Conservation (phyloP, 805 yeast species). For the Pichia kluyveri region DNA sequence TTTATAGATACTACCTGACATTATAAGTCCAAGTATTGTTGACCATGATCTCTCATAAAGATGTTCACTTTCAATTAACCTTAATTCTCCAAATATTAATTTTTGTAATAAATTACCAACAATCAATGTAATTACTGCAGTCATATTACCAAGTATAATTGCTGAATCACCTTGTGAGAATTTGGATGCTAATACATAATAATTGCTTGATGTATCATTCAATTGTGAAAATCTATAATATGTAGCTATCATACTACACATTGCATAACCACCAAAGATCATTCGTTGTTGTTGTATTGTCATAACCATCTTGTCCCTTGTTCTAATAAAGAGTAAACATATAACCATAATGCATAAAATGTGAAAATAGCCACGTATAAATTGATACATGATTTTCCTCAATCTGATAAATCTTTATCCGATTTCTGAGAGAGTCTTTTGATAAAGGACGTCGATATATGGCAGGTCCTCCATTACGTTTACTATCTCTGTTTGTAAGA, state of each 20-base stretch:
- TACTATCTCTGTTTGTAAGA: constrained; percentile 60
- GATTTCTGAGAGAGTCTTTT: too few relatives aligned
- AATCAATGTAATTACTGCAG: constrained; percentile 26
- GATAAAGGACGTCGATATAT: constrained; percentile 23
- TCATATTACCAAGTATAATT: constrained; percentile 35
- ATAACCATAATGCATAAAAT: background rate
- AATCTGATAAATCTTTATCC: too few relatives aligned
- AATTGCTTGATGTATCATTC: constrained; percentile 36
- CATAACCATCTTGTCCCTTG: background rate
- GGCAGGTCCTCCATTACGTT: constrained; percentile 72
- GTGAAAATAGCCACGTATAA: too few relatives aligned
- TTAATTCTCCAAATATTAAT: constrained; percentile 62
- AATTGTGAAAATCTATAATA: constrained; percentile 29
- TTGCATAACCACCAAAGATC: constrained; percentile 17
- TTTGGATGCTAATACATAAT: constrained; percentile 39
- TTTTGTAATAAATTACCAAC: constrained; percentile 42
- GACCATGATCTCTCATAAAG: constrained; percentile 57
- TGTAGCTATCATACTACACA: constrained; percentile 28
- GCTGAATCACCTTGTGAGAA: constrained; percentile 41
- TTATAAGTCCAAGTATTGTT: constrained; percentile 52
- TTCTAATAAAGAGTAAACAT: background rate
- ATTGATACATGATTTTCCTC: too few relatives aligned
- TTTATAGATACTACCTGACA: constrained; percentile 43
- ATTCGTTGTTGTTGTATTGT: background rate
- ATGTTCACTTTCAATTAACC: constrained; percentile 71